Base-by-base conservation (phyloP, 805 yeast genomes). In the Torulaspora delbrueckii region DNA sequence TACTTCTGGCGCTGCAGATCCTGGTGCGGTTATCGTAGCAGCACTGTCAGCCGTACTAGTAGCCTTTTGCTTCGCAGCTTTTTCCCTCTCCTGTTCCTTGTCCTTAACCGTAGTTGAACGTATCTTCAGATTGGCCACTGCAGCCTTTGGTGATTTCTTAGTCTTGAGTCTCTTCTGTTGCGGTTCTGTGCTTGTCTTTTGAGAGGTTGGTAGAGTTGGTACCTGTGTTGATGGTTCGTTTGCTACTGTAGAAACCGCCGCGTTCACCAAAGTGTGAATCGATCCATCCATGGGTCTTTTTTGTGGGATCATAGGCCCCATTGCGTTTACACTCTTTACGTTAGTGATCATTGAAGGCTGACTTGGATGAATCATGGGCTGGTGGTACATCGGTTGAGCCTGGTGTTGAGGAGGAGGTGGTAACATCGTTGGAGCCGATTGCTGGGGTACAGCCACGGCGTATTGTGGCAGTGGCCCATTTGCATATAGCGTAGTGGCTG, bases 241-340 rank as follows among this genome's bases (percentile, higher is more conserved):
- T 8, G 42, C 27, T 9, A 24, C 41, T 3, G 41, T 34, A n/a
- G 48, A 44, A 5, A 55, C 53, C 16, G 66, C 60, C 45, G 65
- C 66, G 43, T 58, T 56, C 4, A 62, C 62, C 35, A 60, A 46
- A 1, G 64, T 59, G 40, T 60, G 54, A 39, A 61, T 62, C 9
- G 58, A 60, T 12, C 60, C 62, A 35, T 60, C 65, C 42, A 53
- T 46, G 5, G 57, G 50, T 51, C 67, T 61, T 43, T 62, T 63
- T 40, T 59, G 60, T 4, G 66, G 62, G 12, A 55, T 23, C 3
- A 41, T 42, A 12, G 49, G 49, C 23, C 46, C 48, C 37, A 43
- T 32, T 33, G 43, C 13, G 12, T 37, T 33, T 7, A 46, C 19
- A 22, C 45, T 35, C 14, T 13, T 30, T 9, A 31, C 43, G 13